These are phyloP conservation scores for Pseudoperonospora humuli DNA, from an alignment of 352 stramenopile species.

Conservation along the genomic window DNA sequence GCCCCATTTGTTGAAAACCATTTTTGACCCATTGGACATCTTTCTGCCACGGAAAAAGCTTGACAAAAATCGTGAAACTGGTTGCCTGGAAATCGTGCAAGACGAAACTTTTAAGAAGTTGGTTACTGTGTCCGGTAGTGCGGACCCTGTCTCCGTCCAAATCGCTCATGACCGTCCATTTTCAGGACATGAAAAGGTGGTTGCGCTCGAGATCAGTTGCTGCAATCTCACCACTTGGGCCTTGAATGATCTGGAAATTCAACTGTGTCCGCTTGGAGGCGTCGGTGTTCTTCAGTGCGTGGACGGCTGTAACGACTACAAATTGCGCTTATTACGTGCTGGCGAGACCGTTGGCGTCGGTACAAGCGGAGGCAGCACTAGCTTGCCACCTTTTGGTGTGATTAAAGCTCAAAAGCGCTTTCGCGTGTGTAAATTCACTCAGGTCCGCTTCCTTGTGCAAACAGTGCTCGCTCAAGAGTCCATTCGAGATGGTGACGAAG, in stretches of 20 bases:
- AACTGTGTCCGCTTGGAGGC: too few species aligned
- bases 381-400: slow-evolving; percentile 42
- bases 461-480: slow-evolving; percentile 40
- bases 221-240: too few species aligned
- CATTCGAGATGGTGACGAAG: slow-evolving; percentile 18
- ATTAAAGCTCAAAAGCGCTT: slow-evolving; percentile 66
- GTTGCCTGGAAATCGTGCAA: too few species aligned
- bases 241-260: too few species aligned
- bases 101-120: too few species aligned
- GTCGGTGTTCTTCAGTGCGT: slow-evolving; percentile 37
- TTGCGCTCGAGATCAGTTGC: too few species aligned
- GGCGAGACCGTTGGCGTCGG: slow-evolving; percentile 24
- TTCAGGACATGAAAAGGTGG: too few species aligned
- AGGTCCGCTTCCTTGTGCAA: slow-evolving; percentile 48
- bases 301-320: slow-evolving; percentile 50
- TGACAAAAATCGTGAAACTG: too few species aligned
- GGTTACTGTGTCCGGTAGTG: too few species aligned
- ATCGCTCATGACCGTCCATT: too few species aligned
- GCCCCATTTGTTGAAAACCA: slow-evolving; percentile 11
- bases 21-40: slow-evolving; percentile 32
- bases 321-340: slow-evolving; percentile 37
- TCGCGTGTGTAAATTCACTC: slow-evolving; percentile 50
- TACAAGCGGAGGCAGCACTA: slow-evolving; percentile 28
- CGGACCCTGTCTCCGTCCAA: too few species aligned
- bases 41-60: slow-evolving; percentile 28